Percentiles rank a stretch among this genome's conserved stretches.
phyloP scores from a whole-genome alignment of 202 grass and related monocot genomes.

The Carex sylvatica region DNA sequence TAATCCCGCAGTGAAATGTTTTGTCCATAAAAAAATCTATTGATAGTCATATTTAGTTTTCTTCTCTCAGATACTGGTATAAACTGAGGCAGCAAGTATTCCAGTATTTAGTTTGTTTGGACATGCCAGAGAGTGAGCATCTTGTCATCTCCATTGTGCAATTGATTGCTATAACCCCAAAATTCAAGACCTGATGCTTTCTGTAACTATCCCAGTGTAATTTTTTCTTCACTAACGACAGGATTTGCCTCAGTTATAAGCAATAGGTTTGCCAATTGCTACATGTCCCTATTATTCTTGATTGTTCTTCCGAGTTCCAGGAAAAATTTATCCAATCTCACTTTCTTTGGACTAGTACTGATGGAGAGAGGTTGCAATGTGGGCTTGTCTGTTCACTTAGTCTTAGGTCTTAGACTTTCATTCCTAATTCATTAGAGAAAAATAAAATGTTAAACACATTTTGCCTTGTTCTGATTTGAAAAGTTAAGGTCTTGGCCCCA shows the following conservation, averaged over 20 bases:
- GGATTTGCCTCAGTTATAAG: background rate
- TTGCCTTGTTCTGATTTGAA: background rate
- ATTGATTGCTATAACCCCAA: background rate
- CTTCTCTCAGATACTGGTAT: background rate
- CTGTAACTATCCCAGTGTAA: background rate
- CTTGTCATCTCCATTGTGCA: background rate
- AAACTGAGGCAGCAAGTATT: background rate
- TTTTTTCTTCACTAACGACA: background rate
- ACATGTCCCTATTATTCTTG: background rate
- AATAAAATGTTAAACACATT: too few species aligned
- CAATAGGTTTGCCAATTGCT: background rate
- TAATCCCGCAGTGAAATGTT: background rate
- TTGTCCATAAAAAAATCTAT: background rate
- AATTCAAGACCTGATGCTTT: background rate
- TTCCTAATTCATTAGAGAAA: too few species aligned
- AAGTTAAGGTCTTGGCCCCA: background rate
- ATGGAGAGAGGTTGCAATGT: background rate
- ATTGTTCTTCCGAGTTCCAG: background rate
- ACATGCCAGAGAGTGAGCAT: background rate
- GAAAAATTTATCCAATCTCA: background rate
- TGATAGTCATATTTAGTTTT: background rate
- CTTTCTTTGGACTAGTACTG: slow-evolving; percentile 1
- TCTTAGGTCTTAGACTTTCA: background rate
- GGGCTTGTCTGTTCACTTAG: background rate
- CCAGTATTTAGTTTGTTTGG: background rate